Base-by-base conservation (phyloP, 345 rosid species). In the Turritis glabra region DNA sequence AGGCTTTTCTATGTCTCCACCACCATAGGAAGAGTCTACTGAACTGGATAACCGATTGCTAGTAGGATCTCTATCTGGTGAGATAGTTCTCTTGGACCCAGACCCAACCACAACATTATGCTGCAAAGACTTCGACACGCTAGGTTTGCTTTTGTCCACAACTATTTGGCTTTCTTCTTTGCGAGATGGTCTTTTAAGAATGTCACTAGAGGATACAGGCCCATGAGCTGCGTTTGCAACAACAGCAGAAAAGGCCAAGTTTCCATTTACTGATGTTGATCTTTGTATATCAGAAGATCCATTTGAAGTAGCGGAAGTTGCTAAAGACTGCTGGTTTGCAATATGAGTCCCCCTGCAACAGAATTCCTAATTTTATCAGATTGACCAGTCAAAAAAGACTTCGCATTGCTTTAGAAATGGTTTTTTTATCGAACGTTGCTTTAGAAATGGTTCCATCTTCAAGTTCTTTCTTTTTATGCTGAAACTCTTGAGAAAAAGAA, bases 261-360 rank as follows among this genome's bases (percentile, higher is more conserved):
- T 64, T 66, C 74, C 78, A 60, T 78, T 67, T 26, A 38, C 74
- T 14, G 76, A 57, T 43, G 86, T 93, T 58, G 85, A 32, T 72
- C 79, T 87, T 62, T 75, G 85, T 69, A 79, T 82, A 27, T 56
- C 76, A 54, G 85, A 44, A 64, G 88, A 69, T 66, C 88, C 93
- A 86, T 86, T 82, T 37, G 86, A 79, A 62, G 80, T 77, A 40
- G 62, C 74, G 13, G 80, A 67, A 74, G 72, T 58, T 50, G 84
- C 81, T 55, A 56, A 29, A 44, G 79, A 54, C 38, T 67, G 87
- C 72, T 85, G 86, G 73, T 71, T 85, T 75, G 89, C 66, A 72
- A 79, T 58, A 48, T 85, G 88, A 66, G 77, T 82, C 73, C 93
- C 93, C 94, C 96, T 88, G 80, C 32, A 63, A 51, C 11, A 33